Evolutionary conservation across 2,329 filamentous ascomycete genomes (phyloP), one percentile per base, ranked within the genome.

Genomic region (Colletotrichum gigasporum): DNA sequence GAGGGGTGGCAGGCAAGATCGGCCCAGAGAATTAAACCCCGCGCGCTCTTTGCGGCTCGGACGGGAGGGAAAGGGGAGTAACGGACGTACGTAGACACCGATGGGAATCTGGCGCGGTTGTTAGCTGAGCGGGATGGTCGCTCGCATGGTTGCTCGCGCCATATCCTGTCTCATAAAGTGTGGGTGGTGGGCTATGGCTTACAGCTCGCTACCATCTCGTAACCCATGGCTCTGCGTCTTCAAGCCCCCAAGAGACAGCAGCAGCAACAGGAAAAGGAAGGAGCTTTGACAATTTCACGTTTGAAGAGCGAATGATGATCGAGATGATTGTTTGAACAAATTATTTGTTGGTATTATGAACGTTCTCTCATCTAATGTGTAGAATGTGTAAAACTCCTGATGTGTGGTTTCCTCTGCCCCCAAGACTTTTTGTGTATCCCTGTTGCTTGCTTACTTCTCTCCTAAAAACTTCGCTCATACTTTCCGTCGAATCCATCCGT

Each of bases 401-500:
- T n/a, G n/a, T n/a, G n/a, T n/a, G n/a, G n/a, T n/a, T n/a, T n/a
- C 28, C 39, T 37, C 28, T 45, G 18, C 39, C 45, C 48, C 39
- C n/a, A n/a, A n/a, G n/a, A 52, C 14, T 32, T 47, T 64, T 47
- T 22, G 14, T 63, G 22, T 55, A 30, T 39, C 30, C 50, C 16
- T 14, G 34, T 32, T 26, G 42, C 18, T 42, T 32, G 37, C 18
- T 42, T 32, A 28, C 18, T 41, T 32, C 16, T 16, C 18, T 39
- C 50, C 30, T 20, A 22, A 56, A 42, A 48, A 41, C 37, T 56
- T 51, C 54, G 60, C 60, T 55, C 56, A 18, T 65, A 65, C 63
- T 66, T 63, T 57, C 44, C 63, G 59, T 63, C 63, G 47, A 57
- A 63, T 66, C 63, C 63, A 63, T 63, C 59, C 52, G 16, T 58